Evolutionary conservation across 2,329 filamentous ascomycete species (phyloP), one percentile per base, ranked within the genome.

Genomic region (Thermothelomyces thermophilus): DNA sequence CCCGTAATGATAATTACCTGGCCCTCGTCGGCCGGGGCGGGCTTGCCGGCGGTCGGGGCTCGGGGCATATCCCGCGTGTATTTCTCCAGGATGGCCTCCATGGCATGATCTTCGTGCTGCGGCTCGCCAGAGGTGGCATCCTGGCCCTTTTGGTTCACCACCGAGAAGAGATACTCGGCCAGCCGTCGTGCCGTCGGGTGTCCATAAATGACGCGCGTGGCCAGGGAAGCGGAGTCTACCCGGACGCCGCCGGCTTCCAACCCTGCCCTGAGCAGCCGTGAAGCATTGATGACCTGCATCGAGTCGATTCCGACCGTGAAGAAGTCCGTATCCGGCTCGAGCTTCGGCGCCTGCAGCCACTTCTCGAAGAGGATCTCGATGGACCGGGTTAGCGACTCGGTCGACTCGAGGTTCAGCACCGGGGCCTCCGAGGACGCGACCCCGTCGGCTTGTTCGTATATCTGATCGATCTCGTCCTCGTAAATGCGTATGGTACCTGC

Each of bases 1-100:
- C 73, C 75, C 0, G 73, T 77, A 17, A 78, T 60, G 3, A 73
- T 44, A 5, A 76, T 65, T 3, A 63, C 69, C 46, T 75, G 66
- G 35, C 64, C 65, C 1, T 67, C 60, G 28, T 65, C 60, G 0
- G 52, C 49, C 1, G 67, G 62, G 2, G 62, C 47, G 5, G 63
- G 60, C 42, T 66, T 66, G 39, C 58, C 49, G 36, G 42, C 31
- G 36, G 42, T 30, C 8, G 33, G 51, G 2, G 57, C 56, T 9
- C 49, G 43, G 3, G 59, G 63, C 19, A 70, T 56, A 45, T 66
- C 51, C 6, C 46, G 41, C 2, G 64, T 69, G 52, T 69, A 70
- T 50, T 67, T 68, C 9, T 65, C 53, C 51, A 67, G 58, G 8
- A 70, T 55, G 1, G 61, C 55, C 37, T 66, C 53, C 65, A 70